Conservation (phyloP, 2,329 filamentous ascomycete genomes). For the Cladosporium phlei region DNA sequence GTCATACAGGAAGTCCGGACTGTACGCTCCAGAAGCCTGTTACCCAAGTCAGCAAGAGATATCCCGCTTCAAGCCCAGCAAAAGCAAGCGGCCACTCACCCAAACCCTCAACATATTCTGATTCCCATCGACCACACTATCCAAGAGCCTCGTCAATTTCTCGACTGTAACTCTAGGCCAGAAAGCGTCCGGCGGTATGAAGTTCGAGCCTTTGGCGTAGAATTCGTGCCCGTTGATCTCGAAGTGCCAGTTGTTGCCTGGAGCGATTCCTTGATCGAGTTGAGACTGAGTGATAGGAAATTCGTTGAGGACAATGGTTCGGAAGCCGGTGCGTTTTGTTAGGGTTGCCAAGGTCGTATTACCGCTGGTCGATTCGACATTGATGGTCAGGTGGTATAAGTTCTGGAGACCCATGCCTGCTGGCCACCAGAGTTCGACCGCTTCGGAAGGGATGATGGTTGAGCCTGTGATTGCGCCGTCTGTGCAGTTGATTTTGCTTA, state of each 20-base stretch:
- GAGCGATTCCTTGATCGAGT: conserved; percentile 50
- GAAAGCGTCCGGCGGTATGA: conserved; percentile 59
- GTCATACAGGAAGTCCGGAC: conserved; percentile 59
- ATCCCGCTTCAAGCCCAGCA: no score
- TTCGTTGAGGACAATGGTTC: conserved; percentile 58
- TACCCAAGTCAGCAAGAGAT: no score
- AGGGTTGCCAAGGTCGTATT: conserved; percentile 39
- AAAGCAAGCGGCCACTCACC: no score
- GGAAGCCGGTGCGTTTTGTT: conserved; percentile 55
- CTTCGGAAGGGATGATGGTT: conserved; percentile 38
- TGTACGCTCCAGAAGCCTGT: conserved; percentile 53
- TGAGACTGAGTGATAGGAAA: conserved; percentile 52
- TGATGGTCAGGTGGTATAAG: conserved; percentile 51
- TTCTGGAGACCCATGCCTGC: conserved; percentile 52
- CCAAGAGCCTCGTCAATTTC: conserved; percentile 50
- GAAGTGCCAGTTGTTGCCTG: conserved; percentile 59
- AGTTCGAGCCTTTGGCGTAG: conserved; percentile 61
- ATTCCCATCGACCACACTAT: conserved; percentile 53
- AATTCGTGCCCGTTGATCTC: conserved; percentile 61
- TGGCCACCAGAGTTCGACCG: conserved; percentile 59
- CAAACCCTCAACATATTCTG: conserved; percentile 63
- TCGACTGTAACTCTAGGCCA: conserved; percentile 55
- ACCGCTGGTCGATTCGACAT: conserved; percentile 25
- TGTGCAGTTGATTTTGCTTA: conserved; percentile 40
- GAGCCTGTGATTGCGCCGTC: conserved; percentile 47